Evolutionary conservation across 208 protist genomes (phyloP), one percentile per base, ranked within the genome.

Genomic region (Leishmania arabica): DNA sequence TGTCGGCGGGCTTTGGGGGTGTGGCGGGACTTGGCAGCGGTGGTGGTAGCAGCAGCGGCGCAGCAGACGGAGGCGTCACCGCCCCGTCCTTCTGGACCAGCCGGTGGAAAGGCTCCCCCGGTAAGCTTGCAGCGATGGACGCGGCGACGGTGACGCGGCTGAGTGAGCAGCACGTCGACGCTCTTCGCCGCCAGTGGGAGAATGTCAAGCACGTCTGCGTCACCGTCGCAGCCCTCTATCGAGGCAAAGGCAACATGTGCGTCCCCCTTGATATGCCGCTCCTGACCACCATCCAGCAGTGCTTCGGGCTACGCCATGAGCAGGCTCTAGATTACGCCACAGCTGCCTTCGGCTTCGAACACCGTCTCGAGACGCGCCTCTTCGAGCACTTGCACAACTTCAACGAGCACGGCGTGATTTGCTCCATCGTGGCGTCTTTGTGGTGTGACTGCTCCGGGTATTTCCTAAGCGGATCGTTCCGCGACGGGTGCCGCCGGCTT

Each of bases 391-490:
- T 98, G 27, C 62, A 86, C 65, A 86, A 74, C 42, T 98, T 91
- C 84, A 81, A 85, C 56, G 91, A 95, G 51, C 93, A 89, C 81
- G 82, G 86, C 27, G 87, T 85, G 21, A 68, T 96, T 21, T 96
- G 89, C 79, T 85, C 84, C 69, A 69, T 95, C 7, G 37, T 96
- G 53, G 88, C 85, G 13, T 85, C 92, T 2, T 34, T 93, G 34
- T 98, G 95, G 93, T 98, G 95, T 70, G 95, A 98, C 82, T 79
- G 79, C n/a, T 92, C 93, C 11, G 81, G 85, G 69, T 85, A 97
- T 54, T 89, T 96, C 78, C 79, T 98, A 2, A 76, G 88, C 17
- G 85, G 91, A 42, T 76, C 74, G n/a, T 93, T 96, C 74, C 80
- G 86, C 45, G 82, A 75, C 13, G 85, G 86, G 4, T 95, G 92